Conservation (phyloP, 2,329 filamentous ascomycete genomes). For the Trichoderma afroharzianum region DNA sequence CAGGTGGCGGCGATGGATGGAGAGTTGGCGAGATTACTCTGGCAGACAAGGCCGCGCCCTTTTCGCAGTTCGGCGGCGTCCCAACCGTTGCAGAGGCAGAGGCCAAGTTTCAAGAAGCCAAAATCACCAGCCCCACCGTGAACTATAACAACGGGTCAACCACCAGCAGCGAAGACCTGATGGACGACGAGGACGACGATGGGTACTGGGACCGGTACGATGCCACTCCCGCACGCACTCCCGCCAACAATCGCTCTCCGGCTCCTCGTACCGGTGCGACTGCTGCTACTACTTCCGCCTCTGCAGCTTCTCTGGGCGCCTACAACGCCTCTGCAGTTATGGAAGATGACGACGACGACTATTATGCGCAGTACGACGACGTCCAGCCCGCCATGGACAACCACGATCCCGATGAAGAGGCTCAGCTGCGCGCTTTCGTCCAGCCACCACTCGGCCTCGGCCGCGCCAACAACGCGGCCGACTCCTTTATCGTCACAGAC, state of each 20-base stretch:
- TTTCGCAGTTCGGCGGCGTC: slow-evolving; percentile 49
- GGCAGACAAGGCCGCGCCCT: slow-evolving; percentile 55
- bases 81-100: slow-evolving; percentile 59
- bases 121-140: slow-evolving; percentile 24
- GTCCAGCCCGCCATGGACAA: slow-evolving; percentile 79
- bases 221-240: slow-evolving; percentile 63
- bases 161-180: slow-evolving; percentile 17
- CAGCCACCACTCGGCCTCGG: slow-evolving; percentile 33
- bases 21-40: slow-evolving; percentile 66
- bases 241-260: slow-evolving; percentile 59
- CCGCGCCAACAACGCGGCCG: slow-evolving; percentile 13
- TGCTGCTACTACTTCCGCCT: slow-evolving; percentile 4
- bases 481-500: slow-evolving; percentile 26
- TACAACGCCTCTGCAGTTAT: slow-evolving; percentile 23
- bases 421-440: slow-evolving; percentile 27
- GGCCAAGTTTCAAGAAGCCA: slow-evolving; percentile 43
- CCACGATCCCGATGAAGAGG: slow-evolving; percentile 73
- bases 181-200: slow-evolving; percentile 58
- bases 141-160: slow-evolving; percentile 20
- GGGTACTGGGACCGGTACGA: slow-evolving; percentile 81
- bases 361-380: slow-evolving; percentile 72
- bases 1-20: slow-evolving; percentile 63
- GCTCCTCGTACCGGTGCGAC: slow-evolving; percentile 45
- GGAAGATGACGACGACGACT: slow-evolving; percentile 54
- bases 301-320: slow-evolving; percentile 22